Base-by-base conservation (phyloP, 169 alveolate genomes). In the Plasmodium adleri region DNA sequence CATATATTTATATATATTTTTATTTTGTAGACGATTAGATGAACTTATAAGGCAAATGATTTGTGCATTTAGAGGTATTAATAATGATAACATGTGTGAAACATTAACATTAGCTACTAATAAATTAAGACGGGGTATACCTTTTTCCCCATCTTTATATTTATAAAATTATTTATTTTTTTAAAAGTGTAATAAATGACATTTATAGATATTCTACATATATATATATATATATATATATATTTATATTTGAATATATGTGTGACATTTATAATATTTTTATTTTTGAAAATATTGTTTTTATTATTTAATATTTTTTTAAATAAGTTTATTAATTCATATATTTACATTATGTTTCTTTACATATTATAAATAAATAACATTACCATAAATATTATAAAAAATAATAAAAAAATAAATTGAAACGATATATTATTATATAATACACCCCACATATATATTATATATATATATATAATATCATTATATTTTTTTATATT, bases 121-220 rank as follows among this genome's bases (percentile, higher is more conserved):
- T 49, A 96, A 97, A 68, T 95, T 99, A 15, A 97, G 98, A 92
- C 97, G 99, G 72, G 99, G 99, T 50, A 98, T 99, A 63, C 99
- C 98, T 45, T 99, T 98, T 94, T 98, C 99, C 8, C 99, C 99
- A 9, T 97, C 99, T 67, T 96, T 99, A 78, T 98, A 98, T 93
- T 86, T 94, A 62, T 54, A 56, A 12, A 49, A 17, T 76, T 76
- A 54, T 74, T 60, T 74, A 17, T 26, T 6, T 50, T 15, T 24
- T 52, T 10, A 8, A 39, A 13, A 22, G 17, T 17, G 8, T 67
- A 28, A 28, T 28, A 28, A 28, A 28, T 28, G 4, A 2, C 20
- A 43, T 54, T 9, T 47, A 4, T 15, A 13, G 2, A 13, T 56
- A 13, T 52, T 63, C 12, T 28, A 22, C 24, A 32, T 15, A 28